Conservation (phyloP, 164 flowering plant species). For the Annona cherimola region DNA sequence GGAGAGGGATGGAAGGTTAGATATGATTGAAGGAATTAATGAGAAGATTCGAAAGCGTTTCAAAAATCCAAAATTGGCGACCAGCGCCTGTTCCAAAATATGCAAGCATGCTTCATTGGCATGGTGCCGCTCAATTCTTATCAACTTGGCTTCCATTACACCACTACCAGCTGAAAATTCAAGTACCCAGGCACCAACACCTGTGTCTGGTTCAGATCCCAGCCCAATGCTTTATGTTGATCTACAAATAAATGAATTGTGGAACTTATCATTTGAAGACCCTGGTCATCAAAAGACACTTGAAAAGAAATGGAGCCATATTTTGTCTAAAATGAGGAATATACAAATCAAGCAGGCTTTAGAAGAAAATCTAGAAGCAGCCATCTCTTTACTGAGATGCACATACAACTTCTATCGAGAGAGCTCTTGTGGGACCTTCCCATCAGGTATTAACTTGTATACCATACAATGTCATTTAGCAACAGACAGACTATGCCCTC, state of each 20-base stretch:
- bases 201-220: conserved; percentile 33
- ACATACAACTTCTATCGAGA: conserved; percentile 78
- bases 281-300: conserved; percentile 36
- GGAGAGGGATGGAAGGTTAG: conserved; percentile 63
- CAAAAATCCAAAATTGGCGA: conserved; percentile 85
- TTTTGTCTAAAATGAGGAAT: conserved; percentile 52
- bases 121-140: conserved; percentile 78
- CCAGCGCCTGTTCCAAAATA: conserved; percentile 68
- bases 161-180: conserved; percentile 37
- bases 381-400: conserved; percentile 50
- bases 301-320: conserved; percentile 57
- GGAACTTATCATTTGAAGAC: conserved; percentile 67
- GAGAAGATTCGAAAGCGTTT: conserved; percentile 89
- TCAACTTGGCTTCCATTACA: conserved; percentile 71
- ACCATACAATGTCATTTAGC: conserved; percentile 45
- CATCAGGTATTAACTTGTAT: conserved; percentile 65
- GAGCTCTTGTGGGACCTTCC: conserved; percentile 56
- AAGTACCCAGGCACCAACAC: conserved; percentile 22
- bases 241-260: conserved; percentile 58
- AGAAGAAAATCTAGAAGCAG: conserved; percentile 63
- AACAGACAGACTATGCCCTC: conserved; percentile 32
- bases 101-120: conserved; percentile 87
- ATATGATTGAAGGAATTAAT: conserved; percentile 76
- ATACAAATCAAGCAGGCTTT: conserved; percentile 49
- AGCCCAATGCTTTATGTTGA: conserved; percentile 62